Evolutionary conservation across 257 asterid species (phyloP), one percentile per base, ranked within the genome.

Genomic region (Solanum bulbocastanum): DNA sequence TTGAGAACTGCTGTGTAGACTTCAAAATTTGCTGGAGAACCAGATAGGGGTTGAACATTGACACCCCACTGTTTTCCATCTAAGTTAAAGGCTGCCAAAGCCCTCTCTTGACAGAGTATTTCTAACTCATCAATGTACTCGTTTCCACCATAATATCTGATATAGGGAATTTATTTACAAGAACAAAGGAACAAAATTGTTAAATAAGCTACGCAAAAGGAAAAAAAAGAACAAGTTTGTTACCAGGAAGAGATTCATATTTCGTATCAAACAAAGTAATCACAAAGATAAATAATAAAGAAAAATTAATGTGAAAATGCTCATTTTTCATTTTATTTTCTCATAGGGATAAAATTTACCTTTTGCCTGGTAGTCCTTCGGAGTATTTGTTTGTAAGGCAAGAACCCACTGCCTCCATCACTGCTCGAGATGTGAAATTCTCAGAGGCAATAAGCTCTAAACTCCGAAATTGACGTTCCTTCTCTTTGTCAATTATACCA

Each of bases 321-420:
- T 79, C 18, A 11, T 36, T 36, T 32, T 74, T 36, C 20, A 20
- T 74, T 79, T 25, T 36, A 42, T 10, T 2, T 40, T 35, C 35
- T 33, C 9, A 3, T 27, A 56, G 22, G 68, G 89, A 1, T 81
- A 46, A 81, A 85, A 25, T 85, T 68, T 71, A 96, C 98, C 99
- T 94, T 93, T 95, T 97, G 56, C 98, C 98, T 49, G 99, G 99
- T 65, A 97, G 92, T 82, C 99, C 99, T 91, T 97, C 99, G 3
- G 99, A 96, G 86, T 97, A 97, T 83, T 97, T 97, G 86, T 97
- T 97, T 69, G 99, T 96, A 88, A 97, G 95, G 94, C 98, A 96
- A 88, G 99, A 97, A 89, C 99, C 99, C 88, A 97, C 99, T 14
- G 98, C 99, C 92, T 97, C 98, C 99, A 97, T 97, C 90, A 97